phyloP scores from a whole-genome alignment of 2,329 filamentous ascomycete genomes.

The Fusarium acutatum region DNA sequence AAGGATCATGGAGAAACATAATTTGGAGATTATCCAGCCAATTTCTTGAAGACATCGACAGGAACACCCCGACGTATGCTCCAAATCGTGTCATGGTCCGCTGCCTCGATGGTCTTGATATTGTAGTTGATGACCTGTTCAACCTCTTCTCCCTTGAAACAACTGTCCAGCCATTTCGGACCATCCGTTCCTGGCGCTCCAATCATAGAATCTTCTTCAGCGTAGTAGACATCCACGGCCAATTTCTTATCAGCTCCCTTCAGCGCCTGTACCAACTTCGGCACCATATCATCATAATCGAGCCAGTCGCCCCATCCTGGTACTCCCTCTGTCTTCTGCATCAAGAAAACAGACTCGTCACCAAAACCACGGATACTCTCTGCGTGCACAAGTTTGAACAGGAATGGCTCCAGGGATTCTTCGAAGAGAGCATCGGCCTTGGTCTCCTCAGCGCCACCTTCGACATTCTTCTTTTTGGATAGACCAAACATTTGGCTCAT shows the following conservation, averaged over 20 bases:
- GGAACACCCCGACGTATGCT: background rate
- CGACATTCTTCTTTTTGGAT: background rate
- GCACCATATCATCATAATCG: constrained; percentile 15
- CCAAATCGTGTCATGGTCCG: constrained; percentile 19
- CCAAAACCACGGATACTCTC: constrained; percentile 15
- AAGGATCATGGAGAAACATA: rapidly evolving
- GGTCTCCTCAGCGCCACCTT: background rate
- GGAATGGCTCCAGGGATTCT: background rate
- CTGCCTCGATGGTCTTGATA: background rate
- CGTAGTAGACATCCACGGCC: constrained; percentile 11
- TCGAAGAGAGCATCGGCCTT: constrained; percentile 1
- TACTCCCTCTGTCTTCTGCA: constrained; percentile 3
- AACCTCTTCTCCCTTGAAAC: background rate
- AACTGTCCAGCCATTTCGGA: background rate
- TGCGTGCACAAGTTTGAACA: background rate
- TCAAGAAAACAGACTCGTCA: constrained; percentile 9
- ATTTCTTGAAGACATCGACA: background rate
- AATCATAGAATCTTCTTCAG: constrained; percentile 15
- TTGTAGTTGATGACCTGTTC: background rate
- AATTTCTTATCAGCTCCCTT: background rate
- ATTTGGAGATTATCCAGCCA: background rate
- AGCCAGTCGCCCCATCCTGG: constrained; percentile 16
- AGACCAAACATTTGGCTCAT: constrained; percentile 8
- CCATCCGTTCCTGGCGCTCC: background rate
- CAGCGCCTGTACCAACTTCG: background rate